Base-by-base conservation (phyloP, 1,284 basidiomycete species). In the Irpex rosettiformis region DNA sequence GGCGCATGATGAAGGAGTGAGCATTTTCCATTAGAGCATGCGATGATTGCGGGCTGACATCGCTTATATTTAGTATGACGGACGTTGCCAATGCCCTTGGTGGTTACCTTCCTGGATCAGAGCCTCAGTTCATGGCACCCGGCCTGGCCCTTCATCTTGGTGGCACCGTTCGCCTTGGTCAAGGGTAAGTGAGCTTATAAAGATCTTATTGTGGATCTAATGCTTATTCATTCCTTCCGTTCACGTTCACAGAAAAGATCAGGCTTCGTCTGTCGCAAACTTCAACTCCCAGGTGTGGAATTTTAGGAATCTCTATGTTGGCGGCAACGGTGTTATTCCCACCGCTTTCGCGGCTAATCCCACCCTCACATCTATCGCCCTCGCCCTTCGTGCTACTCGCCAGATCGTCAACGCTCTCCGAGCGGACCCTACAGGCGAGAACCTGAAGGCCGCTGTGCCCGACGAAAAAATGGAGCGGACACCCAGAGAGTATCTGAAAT, bases 251-350 rank as follows among this genome's bases (percentile, higher is more conserved):
- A n/a, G n/a, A n/a, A n/a, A n/a, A n/a, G n/a, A n/a, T n/a, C n/a
- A n/a, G n/a, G n/a, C n/a, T n/a, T n/a, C 45, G 25, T 54, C 58
- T 45, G 64, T 66, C 30, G 66, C 61, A 11, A 61, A 70, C 59
- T 63, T 60, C 37, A 51, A 67, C 60, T 67, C 54, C 52, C 58
- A 64, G 42, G 66, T 69, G 54, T 66, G 58, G 53, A 58, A 65
- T 52, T 67, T 69, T 57, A 43, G 55, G 29, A 70, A 70, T 60
- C 65, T 70, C 54, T 70, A 64, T 57, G 64, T 70, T 25, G 69
- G 61, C n/a, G 68, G 62, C 24, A 62, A 64, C 55, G 61, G 63
- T 13, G 52, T 62, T 52, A 66, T 64, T 21, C 59, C 61, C 4
- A 64, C 65, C n/a, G 59, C 52, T 1, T 67, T 61, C 52, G 62